phyloP scores from a whole-genome alignment of 208 protist genomes.

The Acanthamoeba lenticulata region DNA sequence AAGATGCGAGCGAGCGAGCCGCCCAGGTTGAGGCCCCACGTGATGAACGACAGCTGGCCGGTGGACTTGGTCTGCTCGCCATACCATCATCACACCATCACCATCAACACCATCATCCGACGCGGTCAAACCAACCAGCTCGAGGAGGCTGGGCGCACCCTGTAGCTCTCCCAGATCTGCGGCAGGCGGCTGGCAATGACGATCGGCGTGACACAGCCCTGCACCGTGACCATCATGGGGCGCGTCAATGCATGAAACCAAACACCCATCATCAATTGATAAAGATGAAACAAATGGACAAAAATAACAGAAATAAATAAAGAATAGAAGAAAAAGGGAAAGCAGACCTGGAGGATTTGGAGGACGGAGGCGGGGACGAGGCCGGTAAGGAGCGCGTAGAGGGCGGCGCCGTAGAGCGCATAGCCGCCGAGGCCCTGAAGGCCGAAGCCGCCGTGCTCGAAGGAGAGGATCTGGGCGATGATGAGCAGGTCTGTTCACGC shows the following conservation, averaged over 20 bases:
- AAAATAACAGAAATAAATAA: background rate
- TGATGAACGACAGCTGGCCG: conserved; percentile 82
- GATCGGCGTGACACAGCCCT: conserved; percentile 66
- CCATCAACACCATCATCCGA: background rate
- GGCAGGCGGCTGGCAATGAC: conserved; percentile 73
- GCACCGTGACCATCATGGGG: background rate
- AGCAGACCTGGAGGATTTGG: conserved; percentile 19
- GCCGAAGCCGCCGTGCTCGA: conserved; percentile 39
- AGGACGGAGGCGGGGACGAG: background rate
- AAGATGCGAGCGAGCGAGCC: conserved; percentile 78
- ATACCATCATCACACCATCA: too few relatives aligned
- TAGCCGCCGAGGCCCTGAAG: background rate
- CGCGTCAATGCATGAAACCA: background rate
- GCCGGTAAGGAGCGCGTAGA: background rate
- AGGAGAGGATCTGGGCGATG: conserved; percentile 48
- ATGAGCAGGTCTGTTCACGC: conserved; percentile 42
- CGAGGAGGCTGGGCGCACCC: too few relatives aligned
- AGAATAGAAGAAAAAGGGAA: background rate
- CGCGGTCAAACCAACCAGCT: too few relatives aligned
- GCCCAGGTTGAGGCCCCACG: conserved; percentile 75
- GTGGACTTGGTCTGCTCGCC: conserved; percentile 65
- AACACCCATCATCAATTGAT: too few relatives aligned
- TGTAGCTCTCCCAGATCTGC: conserved; percentile 72
- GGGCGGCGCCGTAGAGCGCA: conserved; percentile 1
- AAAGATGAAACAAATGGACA: too few relatives aligned